Conservation (phyloP, 805 yeast species). For the Osmozyma mogii region DNA sequence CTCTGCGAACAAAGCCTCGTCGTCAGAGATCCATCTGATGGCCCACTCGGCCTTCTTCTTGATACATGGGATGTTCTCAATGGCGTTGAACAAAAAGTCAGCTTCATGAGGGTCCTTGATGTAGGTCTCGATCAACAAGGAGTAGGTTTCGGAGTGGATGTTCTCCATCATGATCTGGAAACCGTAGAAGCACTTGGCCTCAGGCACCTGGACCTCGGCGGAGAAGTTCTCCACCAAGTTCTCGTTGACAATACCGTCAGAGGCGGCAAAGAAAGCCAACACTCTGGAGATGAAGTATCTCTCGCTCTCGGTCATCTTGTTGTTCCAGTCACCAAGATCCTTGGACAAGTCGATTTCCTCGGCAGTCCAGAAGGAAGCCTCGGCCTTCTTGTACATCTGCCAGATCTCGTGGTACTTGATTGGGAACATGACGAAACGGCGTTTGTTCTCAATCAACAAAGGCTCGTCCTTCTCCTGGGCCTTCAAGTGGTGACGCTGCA, state of each 20-base stretch:
- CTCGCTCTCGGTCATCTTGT: constrained; percentile 82
- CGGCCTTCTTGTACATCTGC: constrained; percentile 98
- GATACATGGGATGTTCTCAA: constrained; percentile 93
- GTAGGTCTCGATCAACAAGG: constrained; percentile 88
- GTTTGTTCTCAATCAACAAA: constrained; percentile 70
- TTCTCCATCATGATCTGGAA: constrained; percentile 99
- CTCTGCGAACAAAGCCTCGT: constrained; percentile 85
- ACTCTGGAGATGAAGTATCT: constrained; percentile 88
- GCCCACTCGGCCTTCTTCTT: constrained; percentile 99
- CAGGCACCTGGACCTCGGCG: constrained; percentile 95
- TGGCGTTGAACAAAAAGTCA: constrained; percentile 86
- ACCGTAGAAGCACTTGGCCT: constrained; percentile 97
- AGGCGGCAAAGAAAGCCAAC: constrained; percentile 95
- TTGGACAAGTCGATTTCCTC: constrained; percentile 95
- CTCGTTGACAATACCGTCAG: constrained; percentile 97
- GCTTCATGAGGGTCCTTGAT: constrained; percentile 94
- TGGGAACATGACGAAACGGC: constrained; percentile 90
- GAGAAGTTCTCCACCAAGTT: constrained; percentile 95
- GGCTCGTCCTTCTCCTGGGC: constrained; percentile 85
- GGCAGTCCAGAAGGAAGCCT: constrained; percentile 99
- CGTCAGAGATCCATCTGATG: constrained; percentile 88
- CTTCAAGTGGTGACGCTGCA: constrained; percentile 67
- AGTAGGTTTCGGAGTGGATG: constrained; percentile 96
- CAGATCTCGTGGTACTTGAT: constrained; percentile 95
- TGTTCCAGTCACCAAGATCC: constrained; percentile 90